phyloP scores from a whole-genome alignment of 148 eudicot genomes.

The Rhododendron griersonianum region DNA sequence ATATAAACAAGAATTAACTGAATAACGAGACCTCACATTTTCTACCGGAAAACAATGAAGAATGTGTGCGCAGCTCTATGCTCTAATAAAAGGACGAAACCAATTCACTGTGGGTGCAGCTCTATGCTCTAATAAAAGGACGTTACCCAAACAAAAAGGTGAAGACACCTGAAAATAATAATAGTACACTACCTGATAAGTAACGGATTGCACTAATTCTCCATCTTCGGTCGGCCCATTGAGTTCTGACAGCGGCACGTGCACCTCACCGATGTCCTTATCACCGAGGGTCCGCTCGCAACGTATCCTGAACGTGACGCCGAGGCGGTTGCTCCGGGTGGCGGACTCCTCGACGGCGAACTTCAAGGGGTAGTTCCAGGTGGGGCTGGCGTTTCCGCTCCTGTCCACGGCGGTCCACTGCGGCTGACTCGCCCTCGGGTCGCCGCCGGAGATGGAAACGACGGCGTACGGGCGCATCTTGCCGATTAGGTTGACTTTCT shows the following conservation, averaged over 20 bases:
- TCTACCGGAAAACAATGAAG: too few relatives aligned
- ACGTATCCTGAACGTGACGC: slow-evolving; percentile 36
- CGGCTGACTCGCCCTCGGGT: slow-evolving; percentile 3
- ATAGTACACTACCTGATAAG: slow-evolving; percentile 28
- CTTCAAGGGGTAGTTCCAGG: slow-evolving; percentile 50
- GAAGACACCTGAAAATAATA: background rate
- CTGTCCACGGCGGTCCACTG: slow-evolving; percentile 35
- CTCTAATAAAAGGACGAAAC: too few relatives aligned
- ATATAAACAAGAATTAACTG: too few relatives aligned
- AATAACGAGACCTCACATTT: too few relatives aligned
- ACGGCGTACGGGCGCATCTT: slow-evolving; percentile 52
- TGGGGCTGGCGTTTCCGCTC: slow-evolving; percentile 41
- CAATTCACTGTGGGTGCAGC: too few relatives aligned
- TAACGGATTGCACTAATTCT: slow-evolving; percentile 20
- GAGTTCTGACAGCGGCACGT: slow-evolving; percentile 53
- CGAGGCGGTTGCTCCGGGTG: slow-evolving; percentile 18
- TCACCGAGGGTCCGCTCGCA: slow-evolving; percentile 43
- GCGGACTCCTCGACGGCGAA: slow-evolving; percentile 43
- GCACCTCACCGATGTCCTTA: slow-evolving; percentile 59
- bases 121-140: too few relatives aligned
- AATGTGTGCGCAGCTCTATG: too few relatives aligned
- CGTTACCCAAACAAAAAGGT: too few relatives aligned
- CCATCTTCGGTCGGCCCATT: slow-evolving; percentile 14
- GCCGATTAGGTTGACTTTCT: slow-evolving; percentile 34
- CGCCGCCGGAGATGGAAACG: slow-evolving; percentile 35